phyloP scores from a whole-genome alignment of 768 basidiomycete species.

The Zangia roseola region DNA sequence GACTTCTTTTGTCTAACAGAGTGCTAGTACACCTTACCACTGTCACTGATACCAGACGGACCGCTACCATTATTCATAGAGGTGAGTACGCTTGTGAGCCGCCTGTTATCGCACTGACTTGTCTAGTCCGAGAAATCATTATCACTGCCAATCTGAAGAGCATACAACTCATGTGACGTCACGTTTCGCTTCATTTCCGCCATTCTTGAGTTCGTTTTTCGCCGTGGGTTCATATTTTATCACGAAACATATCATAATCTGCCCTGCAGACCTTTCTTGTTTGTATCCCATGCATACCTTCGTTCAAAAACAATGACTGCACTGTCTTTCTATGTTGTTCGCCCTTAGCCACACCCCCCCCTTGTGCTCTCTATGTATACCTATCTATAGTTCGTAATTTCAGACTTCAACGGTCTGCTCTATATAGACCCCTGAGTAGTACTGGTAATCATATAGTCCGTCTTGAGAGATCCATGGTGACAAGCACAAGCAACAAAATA shows the following conservation, averaged over 20 bases:
- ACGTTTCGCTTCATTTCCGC: neutral
- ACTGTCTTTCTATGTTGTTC: conserved; percentile 14
- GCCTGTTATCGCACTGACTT: conserved; percentile 1
- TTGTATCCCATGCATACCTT: conserved; percentile 15
- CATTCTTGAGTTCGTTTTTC: conserved; percentile 9
- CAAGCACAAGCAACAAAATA: conserved; percentile 9
- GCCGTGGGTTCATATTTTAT: conserved; percentile 16
- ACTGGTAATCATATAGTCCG: too few relatives aligned
- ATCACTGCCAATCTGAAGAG: conserved; percentile 63
- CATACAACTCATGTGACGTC: conserved; percentile 38
- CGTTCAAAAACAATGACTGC: conserved; percentile 10
- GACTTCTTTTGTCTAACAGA: conserved; percentile 8
- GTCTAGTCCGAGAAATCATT: conserved; percentile 66
- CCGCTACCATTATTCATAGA: conserved; percentile 68
- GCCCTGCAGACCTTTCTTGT: conserved; percentile 9
- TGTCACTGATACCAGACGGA: conserved; percentile 77
- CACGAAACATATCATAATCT: conserved; percentile 14
- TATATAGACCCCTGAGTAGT: conserved; percentile 1
- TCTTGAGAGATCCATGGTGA: neutral
- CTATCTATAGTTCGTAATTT: conserved; percentile 21
- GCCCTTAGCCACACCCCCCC: neutral
- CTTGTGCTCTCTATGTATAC: conserved; percentile 18
- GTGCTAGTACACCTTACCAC: conserved; percentile 70
- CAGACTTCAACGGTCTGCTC: conserved; percentile 1
- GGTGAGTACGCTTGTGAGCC: conserved; percentile 43